Evolutionary conservation across 2,329 filamentous ascomycete species (phyloP).

Genomic region (Aureobasidium sp.): DNA sequence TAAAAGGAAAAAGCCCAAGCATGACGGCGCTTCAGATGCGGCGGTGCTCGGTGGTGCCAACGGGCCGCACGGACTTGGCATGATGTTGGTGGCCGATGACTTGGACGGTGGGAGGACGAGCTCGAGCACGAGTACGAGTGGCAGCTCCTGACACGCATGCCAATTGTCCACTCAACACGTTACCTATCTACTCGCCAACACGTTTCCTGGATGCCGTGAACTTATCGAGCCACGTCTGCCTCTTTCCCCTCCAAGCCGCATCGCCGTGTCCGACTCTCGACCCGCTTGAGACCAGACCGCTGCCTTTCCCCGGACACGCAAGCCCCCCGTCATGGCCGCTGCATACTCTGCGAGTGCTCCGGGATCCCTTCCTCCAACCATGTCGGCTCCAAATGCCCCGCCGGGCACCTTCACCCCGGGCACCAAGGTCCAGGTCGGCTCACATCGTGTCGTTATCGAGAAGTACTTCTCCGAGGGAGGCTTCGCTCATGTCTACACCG

Average conservation of each 20-base stretch:
- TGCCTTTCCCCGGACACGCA: slow-evolving; percentile 4
- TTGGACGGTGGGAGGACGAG: background rate
- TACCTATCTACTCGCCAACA: background rate
- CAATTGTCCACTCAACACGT: background rate
- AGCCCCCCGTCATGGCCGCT: slow-evolving; percentile 5
- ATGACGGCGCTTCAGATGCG: background rate
- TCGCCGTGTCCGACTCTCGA: background rate
- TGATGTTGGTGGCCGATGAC: background rate
- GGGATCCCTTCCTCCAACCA: background rate
- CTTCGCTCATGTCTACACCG: slow-evolving; percentile 96
- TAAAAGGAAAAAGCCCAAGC: background rate
- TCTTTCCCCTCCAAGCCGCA: background rate
- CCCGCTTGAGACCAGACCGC: background rate
- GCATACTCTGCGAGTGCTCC: slow-evolving; percentile 8
- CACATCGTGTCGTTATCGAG: slow-evolving; percentile 86
- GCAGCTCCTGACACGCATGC: background rate
- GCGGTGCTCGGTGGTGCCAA: background rate
- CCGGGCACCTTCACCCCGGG: slow-evolving; percentile 81
- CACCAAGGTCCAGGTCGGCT: slow-evolving; percentile 93
- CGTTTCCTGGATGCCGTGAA: background rate
- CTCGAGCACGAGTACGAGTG: background rate
- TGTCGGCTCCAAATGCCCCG: slow-evolving; percentile 24
- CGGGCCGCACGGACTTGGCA: slow-evolving; percentile 3
- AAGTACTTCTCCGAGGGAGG: slow-evolving; percentile 97
- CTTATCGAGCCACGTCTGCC: background rate